Base-by-base conservation (phyloP, 2,329 filamentous ascomycete species). In the Fusarium torulosum region DNA sequence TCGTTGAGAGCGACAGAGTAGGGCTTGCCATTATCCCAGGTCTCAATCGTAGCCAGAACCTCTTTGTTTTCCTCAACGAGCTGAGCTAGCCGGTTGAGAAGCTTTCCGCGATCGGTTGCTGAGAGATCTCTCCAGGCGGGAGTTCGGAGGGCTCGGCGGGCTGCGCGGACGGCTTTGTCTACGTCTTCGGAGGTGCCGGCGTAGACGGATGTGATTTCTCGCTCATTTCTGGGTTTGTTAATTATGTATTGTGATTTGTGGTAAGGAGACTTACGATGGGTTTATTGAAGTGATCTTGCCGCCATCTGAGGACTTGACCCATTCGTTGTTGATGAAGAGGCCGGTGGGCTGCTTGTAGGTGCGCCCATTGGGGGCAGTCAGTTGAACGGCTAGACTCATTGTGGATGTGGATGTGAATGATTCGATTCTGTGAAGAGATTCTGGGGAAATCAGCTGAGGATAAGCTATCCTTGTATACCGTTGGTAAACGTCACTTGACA, bases 251-350 rank as follows among this genome's bases (percentile, higher is more conserved):
- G 6, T 2, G 6, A 29, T 13, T 29, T 13, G 9, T 29, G 27
- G 11, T 27, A 5, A 13, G 27, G 4, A 0, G 4, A 19, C 74
- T 43, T 73, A 78, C 78, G 74, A 76, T n/a, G 78, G 78, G 73
- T 90, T 91, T 72, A 91, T 87, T 20, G 84, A 85, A 9, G 83
- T 81, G 53, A 92, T 85, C 66, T 65, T 88, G 86, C 67, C 61
- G 21, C 77, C 88, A 79, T 67, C 86, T 81, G 53, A 86, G 80
- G 76, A 86, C 86, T 62, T 86, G 46, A 91, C 88, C 76, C 90
- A 93, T 74, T 91, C 88, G 63, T 93, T 92, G 81, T 92, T 91
- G 79, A 93, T 93, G 79, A 92, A 93, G 14, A 93, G 83, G 14
- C 91, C 91, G 13, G 85, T 86, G 11, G 89, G 89, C 75, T 91